Percentiles rank a stretch among this genome's conserved stretches.
Evolutionary conservation across 2,329 filamentous ascomycete species (phyloP).

Genomic region (Pseudogymnoascus sp.): DNA sequence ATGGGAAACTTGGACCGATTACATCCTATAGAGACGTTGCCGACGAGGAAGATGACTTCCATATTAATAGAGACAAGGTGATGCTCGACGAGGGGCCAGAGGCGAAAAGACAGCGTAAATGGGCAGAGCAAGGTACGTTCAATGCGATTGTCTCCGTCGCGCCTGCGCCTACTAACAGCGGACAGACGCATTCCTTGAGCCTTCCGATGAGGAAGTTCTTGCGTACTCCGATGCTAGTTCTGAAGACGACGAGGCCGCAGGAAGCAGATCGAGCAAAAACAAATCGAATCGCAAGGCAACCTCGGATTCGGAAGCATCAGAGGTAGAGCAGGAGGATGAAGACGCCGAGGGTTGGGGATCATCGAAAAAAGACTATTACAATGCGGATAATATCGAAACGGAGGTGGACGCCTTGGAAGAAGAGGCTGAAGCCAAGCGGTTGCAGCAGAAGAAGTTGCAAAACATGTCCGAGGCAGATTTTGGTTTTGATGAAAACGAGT

Average conservation of each 20-base stretch:
- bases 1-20: conserved; percentile 55
- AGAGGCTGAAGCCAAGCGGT: conserved; percentile 77
- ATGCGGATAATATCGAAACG: conserved; percentile 66
- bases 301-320: conserved; percentile 46
- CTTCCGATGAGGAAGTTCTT: conserved; percentile 57
- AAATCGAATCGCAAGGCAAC: conserved; percentile 52
- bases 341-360: conserved; percentile 74
- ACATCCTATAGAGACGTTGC: conserved; percentile 75
- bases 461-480: conserved; percentile 90
- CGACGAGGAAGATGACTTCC: conserved; percentile 91
- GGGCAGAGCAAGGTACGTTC: conserved; percentile 55
- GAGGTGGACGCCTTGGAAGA: conserved; percentile 74
- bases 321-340: conserved; percentile 49
- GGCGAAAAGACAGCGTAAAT: conserved; percentile 67
- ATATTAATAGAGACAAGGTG: conserved; percentile 78
- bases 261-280: conserved; percentile 24
- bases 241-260: conserved; percentile 28
- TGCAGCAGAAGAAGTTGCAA: conserved; percentile 86
- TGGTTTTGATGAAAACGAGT: conserved; percentile 83
- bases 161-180: conserved; percentile 14
- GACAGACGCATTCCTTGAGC: conserved; percentile 46
- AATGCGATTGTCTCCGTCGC: conserved; percentile 14
- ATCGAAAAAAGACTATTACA: conserved; percentile 85
- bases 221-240: conserved; percentile 40
- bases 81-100: conserved; percentile 74